Percentiles rank a stretch among this genome's conserved stretches.
These are phyloP conservation scores for Xylariaceae sp. DNA, from an alignment of 2,329 filamentous ascomycete genomes.

Conservation along the genomic window DNA sequence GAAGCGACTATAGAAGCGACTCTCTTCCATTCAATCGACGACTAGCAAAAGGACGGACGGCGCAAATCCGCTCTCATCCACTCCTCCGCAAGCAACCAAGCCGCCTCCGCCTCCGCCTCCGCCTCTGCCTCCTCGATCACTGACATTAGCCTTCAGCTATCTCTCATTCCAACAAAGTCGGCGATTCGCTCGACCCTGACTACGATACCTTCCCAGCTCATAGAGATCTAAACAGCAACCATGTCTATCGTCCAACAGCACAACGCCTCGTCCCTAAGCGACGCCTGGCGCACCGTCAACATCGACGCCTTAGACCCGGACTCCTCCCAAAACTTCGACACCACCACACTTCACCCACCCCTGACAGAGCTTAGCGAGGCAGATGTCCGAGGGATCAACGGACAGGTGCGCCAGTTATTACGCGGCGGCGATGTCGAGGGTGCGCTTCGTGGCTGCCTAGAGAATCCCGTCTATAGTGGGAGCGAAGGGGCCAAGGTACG, in stretches of 20 bases:
- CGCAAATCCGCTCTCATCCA: too few relatives aligned
- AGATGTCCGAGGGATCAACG: slow-evolving; percentile 72
- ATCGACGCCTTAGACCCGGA: slow-evolving; percentile 89
- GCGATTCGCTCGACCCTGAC: background rate
- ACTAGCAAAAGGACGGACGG: too few relatives aligned
- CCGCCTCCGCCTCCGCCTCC: too few relatives aligned
- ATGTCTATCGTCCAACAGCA: slow-evolving; percentile 69
- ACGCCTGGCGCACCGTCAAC: slow-evolving; percentile 84
- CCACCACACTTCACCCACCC: slow-evolving; percentile 74
- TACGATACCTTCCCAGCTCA: background rate
- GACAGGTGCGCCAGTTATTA: slow-evolving; percentile 82
- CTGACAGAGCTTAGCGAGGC: slow-evolving; percentile 69
- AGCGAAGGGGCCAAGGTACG: slow-evolving; percentile 55
- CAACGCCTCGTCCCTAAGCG: slow-evolving; percentile 55
- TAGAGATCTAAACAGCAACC: background rate
- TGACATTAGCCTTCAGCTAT: background rate
- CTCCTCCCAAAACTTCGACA: slow-evolving; percentile 86
- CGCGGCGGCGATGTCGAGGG: slow-evolving; percentile 84
- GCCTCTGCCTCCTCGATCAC: too few relatives aligned
- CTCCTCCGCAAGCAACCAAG: too few relatives aligned
- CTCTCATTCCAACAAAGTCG: slow-evolving; percentile 1
- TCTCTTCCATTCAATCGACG: too few relatives aligned
- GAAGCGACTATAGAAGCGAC: too few relatives aligned
- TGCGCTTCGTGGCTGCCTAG: slow-evolving; percentile 76
- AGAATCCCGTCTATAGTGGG: slow-evolving; percentile 75